phyloP scores from a whole-genome alignment of 148 eudicot species.

The Persicaria maculosa region DNA sequence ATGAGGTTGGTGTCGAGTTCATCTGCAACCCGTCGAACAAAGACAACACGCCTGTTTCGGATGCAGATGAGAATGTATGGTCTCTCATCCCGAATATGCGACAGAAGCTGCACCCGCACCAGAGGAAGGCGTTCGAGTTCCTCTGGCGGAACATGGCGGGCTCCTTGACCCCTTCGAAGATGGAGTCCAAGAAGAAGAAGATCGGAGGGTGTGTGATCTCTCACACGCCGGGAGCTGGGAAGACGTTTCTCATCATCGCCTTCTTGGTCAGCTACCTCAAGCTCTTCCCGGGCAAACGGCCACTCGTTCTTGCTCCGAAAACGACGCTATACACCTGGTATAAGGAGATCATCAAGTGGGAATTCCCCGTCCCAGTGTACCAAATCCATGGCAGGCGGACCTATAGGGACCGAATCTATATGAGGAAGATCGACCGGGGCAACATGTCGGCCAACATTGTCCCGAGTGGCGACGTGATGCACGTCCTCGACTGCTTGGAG shows the following conservation, averaged over 20 bases:
- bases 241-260: constrained; percentile 83
- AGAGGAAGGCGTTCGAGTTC: constrained; percentile 82
- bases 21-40: constrained; percentile 44
- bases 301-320: constrained; percentile 93
- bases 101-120: constrained; percentile 64
- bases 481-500: constrained; percentile 83
- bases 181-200: constrained; percentile 51
- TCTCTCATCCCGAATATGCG: constrained; percentile 65
- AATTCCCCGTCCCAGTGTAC: constrained; percentile 87
- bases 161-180: constrained; percentile 57
- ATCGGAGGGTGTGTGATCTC: constrained; percentile 95
- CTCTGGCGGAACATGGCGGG: constrained; percentile 91
- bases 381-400: constrained; percentile 90
- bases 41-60: constrained; percentile 31
- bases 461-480: constrained; percentile 84
- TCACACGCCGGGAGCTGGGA: constrained; percentile 96
- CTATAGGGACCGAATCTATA: constrained; percentile 62
- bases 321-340: constrained; percentile 96
- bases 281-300: constrained; percentile 83
- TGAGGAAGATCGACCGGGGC: constrained; percentile 31
- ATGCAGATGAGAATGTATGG: constrained; percentile 70
- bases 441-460: constrained; percentile 27
- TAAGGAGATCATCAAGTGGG: constrained; percentile 90
- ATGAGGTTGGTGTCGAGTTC: constrained; percentile 39
- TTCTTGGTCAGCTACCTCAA: constrained; percentile 91